phyloP scores from a whole-genome alignment of 1,284 basidiomycete genomes.

The Ceratobasidium sp. region DNA sequence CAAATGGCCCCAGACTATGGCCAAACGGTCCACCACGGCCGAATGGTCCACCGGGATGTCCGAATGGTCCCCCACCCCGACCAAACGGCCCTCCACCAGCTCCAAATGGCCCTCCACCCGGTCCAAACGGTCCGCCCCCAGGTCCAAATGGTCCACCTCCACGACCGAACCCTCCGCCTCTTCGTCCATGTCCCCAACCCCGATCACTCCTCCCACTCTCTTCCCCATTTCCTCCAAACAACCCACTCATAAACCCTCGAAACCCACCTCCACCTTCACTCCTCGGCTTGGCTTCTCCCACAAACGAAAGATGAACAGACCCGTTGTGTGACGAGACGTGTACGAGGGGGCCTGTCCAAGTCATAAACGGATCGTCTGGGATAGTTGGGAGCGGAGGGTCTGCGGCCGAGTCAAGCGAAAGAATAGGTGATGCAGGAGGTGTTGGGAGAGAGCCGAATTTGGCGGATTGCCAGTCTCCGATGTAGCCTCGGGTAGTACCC shows the following conservation, averaged over 20 bases:
- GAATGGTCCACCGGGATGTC: neutral
- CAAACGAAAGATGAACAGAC: conserved; percentile 16
- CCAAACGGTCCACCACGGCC: neutral
- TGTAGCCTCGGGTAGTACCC: conserved; percentile 13
- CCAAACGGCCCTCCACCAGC: conserved; percentile 10
- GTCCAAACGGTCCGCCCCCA: conserved; percentile 14
- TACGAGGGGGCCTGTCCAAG: conserved; percentile 22
- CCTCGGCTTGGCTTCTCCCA: neutral
- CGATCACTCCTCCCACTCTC: neutral
- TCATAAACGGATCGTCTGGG: conserved; percentile 14
- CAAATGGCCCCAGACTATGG: neutral
- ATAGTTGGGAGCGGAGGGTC: conserved; percentile 14
- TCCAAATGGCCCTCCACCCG: conserved; percentile 14
- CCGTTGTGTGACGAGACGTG: conserved; percentile 18
- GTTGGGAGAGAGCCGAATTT: neutral
- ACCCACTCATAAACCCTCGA: conserved; percentile 19
- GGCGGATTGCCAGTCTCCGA: conserved; percentile 30
- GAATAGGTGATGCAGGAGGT: neutral
- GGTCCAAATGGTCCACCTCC: conserved; percentile 19
- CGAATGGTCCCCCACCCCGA: neutral
- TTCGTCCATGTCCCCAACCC: neutral
- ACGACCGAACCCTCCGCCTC: conserved; percentile 7
- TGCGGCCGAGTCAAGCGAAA: conserved; percentile 5
- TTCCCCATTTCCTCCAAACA: conserved; percentile 17
- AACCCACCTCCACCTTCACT: neutral